A percentile compares a stretch with the other conserved stretches of the same genome.
These are phyloP conservation scores for Saccharomyces hybrid DNA, from an alignment of 1,139 yeast species.

Conservation along the genomic window DNA sequence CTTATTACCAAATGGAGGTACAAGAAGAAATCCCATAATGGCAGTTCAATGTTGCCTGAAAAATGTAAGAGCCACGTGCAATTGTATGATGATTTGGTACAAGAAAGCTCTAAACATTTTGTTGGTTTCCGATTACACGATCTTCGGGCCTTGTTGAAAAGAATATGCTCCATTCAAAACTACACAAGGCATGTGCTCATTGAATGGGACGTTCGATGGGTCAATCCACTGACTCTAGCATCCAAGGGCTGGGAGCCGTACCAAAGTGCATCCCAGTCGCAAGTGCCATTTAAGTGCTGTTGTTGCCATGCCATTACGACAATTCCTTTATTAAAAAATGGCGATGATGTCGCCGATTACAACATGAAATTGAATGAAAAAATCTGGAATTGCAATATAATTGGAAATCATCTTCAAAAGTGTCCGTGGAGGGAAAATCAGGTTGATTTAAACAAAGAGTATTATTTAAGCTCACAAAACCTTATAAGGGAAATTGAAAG, in stretches of 20 bases:
- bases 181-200: slow-evolving; percentile 7
- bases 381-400: slow-evolving; percentile 8
- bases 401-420: slow-evolving; percentile 4
- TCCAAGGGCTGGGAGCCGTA: slow-evolving; percentile 16
- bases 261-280: slow-evolving; percentile 1
- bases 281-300: slow-evolving; percentile 9
- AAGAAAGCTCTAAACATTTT: slow-evolving; percentile 4
- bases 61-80: slow-evolving; percentile 2
- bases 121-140: slow-evolving; percentile 9
- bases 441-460: slow-evolving; percentile 11
- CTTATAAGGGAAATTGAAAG: slow-evolving; percentile 12
- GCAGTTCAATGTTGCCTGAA: background rate
- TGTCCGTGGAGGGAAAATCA: slow-evolving; percentile 14
- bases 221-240: slow-evolving; percentile 16
- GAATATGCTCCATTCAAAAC: slow-evolving; percentile 6
- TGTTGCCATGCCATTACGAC: slow-evolving; percentile 11
- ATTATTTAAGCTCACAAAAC: slow-evolving; percentile 10
- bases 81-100: slow-evolving; percentile 9
- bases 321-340: slow-evolving; percentile 7
- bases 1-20: slow-evolving; percentile 4
- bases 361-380: slow-evolving; percentile 4
- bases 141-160: slow-evolving; percentile 7
- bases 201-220: slow-evolving; percentile 15
- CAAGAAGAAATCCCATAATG: background rate
- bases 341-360: background rate